phyloP scores from a whole-genome alignment of 225 moss, liverwort and hornwort species.

The Bryum argenteum region DNA sequence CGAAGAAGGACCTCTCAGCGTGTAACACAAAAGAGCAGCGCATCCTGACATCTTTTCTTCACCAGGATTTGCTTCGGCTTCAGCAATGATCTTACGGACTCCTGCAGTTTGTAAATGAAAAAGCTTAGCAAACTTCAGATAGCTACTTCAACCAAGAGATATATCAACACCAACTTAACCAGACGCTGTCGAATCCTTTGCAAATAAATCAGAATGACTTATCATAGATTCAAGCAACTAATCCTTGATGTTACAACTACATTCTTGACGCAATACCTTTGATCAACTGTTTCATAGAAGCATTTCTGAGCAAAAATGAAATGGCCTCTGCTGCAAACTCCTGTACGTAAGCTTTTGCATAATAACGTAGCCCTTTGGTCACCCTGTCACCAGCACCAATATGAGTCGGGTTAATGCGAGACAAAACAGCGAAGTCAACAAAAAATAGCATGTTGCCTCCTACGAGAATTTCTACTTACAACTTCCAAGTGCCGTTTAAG shows the following conservation, averaged over 20 bases:
- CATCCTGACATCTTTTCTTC: constrained; percentile 68
- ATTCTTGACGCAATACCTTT: constrained; percentile 54
- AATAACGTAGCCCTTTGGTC: constrained; percentile 82
- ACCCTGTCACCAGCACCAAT: constrained; percentile 48
- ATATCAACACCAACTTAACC: constrained; percentile 13
- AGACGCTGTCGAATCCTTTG: neutral
- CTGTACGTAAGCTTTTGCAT: constrained; percentile 84
- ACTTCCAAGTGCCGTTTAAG: neutral
- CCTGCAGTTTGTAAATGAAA: constrained; percentile 46
- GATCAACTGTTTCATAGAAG: constrained; percentile 82
- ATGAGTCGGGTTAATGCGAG: constrained; percentile 19
- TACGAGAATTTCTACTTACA: constrained; percentile 1
- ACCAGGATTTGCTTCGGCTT: constrained; percentile 70
- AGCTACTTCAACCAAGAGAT: constrained; percentile 7
- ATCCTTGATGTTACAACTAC: constrained; percentile 9
- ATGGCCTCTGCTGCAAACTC: constrained; percentile 95
- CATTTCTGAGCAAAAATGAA: constrained; percentile 84
- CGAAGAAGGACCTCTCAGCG: constrained; percentile 80
- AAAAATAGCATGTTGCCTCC: neutral
- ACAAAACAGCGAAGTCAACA: constrained; percentile 8
- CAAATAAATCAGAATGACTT: neutral
- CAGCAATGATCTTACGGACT: constrained; percentile 72
- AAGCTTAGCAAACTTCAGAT: constrained; percentile 25
- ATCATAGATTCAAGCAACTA: neutral
- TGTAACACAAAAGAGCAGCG: constrained; percentile 75